Percentiles rank a stretch among this genome's conserved stretches.
Conservation (phyloP, 495 filamentous ascomycete genomes). For the Lophium mytilinum region DNA sequence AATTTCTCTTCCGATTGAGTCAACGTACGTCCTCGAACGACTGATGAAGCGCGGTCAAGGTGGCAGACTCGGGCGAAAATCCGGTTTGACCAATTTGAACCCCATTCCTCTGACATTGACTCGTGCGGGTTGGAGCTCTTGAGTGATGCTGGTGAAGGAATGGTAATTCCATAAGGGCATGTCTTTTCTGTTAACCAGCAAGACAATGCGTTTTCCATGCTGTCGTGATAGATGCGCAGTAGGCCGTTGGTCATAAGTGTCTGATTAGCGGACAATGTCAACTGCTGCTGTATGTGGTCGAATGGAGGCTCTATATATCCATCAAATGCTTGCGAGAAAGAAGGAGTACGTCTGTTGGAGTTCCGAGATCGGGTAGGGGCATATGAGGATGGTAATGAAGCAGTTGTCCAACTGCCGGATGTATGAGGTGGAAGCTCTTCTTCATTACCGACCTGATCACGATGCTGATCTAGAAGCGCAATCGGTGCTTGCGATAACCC, state of each 20-base stretch:
- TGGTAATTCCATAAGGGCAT: slow-evolving; percentile 36
- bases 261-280: slow-evolving; percentile 22
- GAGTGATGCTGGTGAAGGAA: background rate
- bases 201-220: slow-evolving; percentile 40
- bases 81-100: slow-evolving; percentile 38
- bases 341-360: background rate
- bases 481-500: no score
- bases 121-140: background rate
- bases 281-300: background rate
- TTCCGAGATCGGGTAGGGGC: no score
- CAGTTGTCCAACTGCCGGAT: no score
- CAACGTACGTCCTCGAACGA: slow-evolving; percentile 29
- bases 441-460: no score
- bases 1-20: slow-evolving; percentile 33
- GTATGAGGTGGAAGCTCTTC: no score
- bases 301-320: background rate
- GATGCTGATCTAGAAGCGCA: no score
- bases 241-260: slow-evolving; percentile 32
- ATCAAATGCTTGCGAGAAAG: background rate
- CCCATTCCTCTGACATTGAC: slow-evolving; percentile 28
- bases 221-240: slow-evolving; percentile 42
- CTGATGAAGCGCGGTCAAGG: slow-evolving; percentile 34
- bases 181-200: slow-evolving; percentile 44
- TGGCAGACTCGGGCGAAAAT: slow-evolving; percentile 39
- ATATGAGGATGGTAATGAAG: no score